Evolutionary conservation across 345 rosid species (phyloP).

Genomic region (Passiflora organensis): DNA sequence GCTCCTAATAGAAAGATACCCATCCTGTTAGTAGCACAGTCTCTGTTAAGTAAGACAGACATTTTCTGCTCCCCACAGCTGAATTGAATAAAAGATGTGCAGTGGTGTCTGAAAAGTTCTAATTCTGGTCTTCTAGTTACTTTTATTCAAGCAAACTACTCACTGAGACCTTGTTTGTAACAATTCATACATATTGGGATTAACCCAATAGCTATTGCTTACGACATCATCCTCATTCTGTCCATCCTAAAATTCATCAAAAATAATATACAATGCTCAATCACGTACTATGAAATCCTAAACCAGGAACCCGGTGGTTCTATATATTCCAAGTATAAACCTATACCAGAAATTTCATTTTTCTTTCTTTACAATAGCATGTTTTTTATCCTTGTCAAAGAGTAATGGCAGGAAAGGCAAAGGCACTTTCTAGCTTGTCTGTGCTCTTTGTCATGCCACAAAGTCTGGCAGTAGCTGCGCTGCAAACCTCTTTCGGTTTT

Average conservation of each 20-base stretch:
- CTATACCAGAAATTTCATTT: constrained; percentile 50
- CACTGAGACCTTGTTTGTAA: no score
- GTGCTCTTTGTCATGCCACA: constrained; percentile 50
- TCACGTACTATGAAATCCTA: constrained; percentile 58
- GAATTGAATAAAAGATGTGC: no score
- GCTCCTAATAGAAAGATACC: no score
- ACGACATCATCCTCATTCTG: constrained; percentile 43
- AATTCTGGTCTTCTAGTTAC: no score
- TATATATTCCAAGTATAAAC: constrained; percentile 54
- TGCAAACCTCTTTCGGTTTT: constrained; percentile 79
- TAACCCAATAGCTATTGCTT: constrained; percentile 31
- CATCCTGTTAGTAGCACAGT: no score
- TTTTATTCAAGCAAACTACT: no score
- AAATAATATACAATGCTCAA: constrained; percentile 78
- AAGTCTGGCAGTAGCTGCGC: constrained; percentile 88
- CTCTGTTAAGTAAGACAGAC: no score
- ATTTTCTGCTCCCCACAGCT: no score
- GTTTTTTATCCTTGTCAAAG: constrained; percentile 1
- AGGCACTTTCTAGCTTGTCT: background rate
- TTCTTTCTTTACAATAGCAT: constrained; percentile 34
- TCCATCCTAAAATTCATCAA: constrained; percentile 63
- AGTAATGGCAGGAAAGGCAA: no score
- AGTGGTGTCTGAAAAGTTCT: no score
- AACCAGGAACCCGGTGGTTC: constrained; percentile 49
- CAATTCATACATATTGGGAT: constrained; percentile 25